Base-by-base conservation (phyloP, 495 filamentous ascomycete genomes). In the Penicillium mononematosum region DNA sequence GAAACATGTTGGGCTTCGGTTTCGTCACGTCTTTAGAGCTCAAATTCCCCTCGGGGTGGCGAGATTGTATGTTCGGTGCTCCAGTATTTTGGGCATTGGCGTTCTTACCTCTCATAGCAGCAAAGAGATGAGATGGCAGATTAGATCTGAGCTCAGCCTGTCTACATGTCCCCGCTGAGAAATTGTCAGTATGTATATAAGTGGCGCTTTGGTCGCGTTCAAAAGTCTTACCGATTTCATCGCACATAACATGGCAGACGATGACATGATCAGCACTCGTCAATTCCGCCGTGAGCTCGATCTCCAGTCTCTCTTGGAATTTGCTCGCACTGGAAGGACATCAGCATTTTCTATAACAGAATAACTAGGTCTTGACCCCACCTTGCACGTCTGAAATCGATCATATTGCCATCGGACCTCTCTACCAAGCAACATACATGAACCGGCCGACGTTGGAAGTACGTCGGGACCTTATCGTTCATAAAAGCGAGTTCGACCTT, bases 301-400 rank as follows among this genome's bases (percentile, higher is more conserved):
- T 63, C 5, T 88, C 83, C 12, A 85, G 72, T 2, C 79, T 84
- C 4, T 80, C 81, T 45, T 84, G 78, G 6, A 98, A 67, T 56
- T 86, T 88, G 50, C 65, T 83, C 14, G 88, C 82, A 70, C 84
- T 92, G 27, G 63, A 34, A 9, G 29, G 5, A 7, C 17, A 46
- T 62, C 32, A 61, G 41, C 29, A 57, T 42, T 29, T 19, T 2
- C 36, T 39, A 39, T 39, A 17, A 39, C 7, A n/a, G 8, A 9
- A 19, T 38, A 36, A 4, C 9, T 12, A 32, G 24, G 9, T 11
- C n/a, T 10, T 2, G 14, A 39, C 27, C 72, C 58, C 27, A 86
- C 85, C 75, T 83, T 20, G 83, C 87, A 2, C 92, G 85, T 70
- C 88, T 86, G 64, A 96, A 95, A 65, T 92, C 88, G 14, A 88